These are phyloP conservation scores for Wallacemonas rigidus DNA, from an alignment of 208 protist genomes.

Conservation along the genomic window DNA sequence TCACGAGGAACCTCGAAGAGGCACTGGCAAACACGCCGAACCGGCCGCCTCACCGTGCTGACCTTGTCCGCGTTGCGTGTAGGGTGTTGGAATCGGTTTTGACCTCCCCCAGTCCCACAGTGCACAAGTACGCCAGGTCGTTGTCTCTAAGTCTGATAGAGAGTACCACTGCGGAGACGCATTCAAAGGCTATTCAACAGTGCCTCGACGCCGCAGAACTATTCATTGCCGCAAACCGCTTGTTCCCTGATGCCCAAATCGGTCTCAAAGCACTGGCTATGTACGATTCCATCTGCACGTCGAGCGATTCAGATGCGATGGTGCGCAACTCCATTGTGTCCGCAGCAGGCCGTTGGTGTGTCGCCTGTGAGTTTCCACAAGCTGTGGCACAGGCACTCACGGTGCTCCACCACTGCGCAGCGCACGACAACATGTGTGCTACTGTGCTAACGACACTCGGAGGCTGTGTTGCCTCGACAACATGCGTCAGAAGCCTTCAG, in stretches of 20 bases:
- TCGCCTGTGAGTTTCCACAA: not conserved
- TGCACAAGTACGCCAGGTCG: constrained; percentile 9
- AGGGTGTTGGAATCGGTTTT: constrained; percentile 10
- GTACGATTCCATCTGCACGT: not conserved
- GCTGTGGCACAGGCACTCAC: not conserved
- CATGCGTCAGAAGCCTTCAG: not conserved
- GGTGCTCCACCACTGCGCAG: not conserved
- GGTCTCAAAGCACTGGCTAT: constrained; percentile 4
- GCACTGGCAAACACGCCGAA: not conserved
- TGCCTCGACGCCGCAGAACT: constrained; percentile 6
- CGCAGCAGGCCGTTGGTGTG: constrained; percentile 2
- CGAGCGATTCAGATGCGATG: not conserved
- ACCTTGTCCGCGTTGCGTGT: constrained; percentile 11
- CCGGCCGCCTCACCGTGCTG: not conserved
- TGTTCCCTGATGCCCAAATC: constrained; percentile 12
- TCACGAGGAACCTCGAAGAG: not conserved
- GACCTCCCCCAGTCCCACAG: not conserved
- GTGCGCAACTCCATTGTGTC: not conserved
- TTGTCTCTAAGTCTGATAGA: not conserved
- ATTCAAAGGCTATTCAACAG: constrained; percentile 7
- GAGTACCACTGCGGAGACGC: not conserved
- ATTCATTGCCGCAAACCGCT: constrained; percentile 7
- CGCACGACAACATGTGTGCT: not conserved
- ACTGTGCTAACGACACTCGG: constrained; percentile 3
- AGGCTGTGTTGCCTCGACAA: not conserved